Base-by-base conservation (phyloP, 1,284 basidiomycete species). In the Cryptococcus jaspeensis region DNA sequence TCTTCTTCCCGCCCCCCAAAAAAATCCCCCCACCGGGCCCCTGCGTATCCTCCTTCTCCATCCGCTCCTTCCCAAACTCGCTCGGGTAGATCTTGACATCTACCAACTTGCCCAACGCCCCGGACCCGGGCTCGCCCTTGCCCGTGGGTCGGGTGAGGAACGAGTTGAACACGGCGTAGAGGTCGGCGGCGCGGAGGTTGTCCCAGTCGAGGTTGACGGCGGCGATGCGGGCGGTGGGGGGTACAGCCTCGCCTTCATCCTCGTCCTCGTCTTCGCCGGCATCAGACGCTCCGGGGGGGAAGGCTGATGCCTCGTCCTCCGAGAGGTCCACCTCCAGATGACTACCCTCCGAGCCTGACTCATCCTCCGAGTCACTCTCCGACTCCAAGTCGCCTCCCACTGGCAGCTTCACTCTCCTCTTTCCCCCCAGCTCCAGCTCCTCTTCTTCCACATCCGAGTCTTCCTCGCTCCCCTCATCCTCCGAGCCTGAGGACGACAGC, bases 161-260 rank as follows among this genome's bases (percentile, higher is more conserved):
- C 4, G 93, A 97, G 37, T 90, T 86, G 77, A 92, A 93, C 42
- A 99, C 90, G 76, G 91, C 92, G 84, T 85, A 97, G 23, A 99
- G 80, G 75, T 99, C 94, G 37, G 81, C 81, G 1, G 95, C 92
- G 49, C 89, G 88, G 54, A 99, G 85, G 78, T 98, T 85, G 76
- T 99, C 96, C 96, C 96, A 99, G 78, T 99, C 96, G 58, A 99
- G 84, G 74, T 99, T 98, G 65, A 99, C 95, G 28, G 89, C 85
- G 0, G 95, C 96, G 6, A 98, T 78, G 13, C 95, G 84, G 46
- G 81, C 83, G 1, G 90, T 91, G 1, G 78, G 74, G 15, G 73
- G 67, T 16, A 72, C 72, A 0, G 64, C 63, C 32, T 69, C 69
- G 12, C 59, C 68, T 35, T 75, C 67, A 4, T 72, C 72, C n/a